Conservation (phyloP, 1,284 basidiomycete genomes). For the Anthracocystis walkeri region DNA sequence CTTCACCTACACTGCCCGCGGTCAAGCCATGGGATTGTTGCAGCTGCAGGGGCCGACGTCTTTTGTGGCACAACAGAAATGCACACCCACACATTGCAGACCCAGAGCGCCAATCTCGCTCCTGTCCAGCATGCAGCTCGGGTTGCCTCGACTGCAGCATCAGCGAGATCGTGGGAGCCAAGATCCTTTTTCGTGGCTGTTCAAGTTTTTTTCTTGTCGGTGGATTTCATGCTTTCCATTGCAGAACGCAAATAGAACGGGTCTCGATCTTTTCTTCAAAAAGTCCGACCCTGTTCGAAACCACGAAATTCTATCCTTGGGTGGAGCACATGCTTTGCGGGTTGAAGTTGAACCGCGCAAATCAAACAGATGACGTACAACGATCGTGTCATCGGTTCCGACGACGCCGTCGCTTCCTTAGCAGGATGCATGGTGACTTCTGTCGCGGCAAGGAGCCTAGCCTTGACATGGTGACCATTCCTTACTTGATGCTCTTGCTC, state of each 20-base stretch:
- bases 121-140: too few species aligned
- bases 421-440: neutral
- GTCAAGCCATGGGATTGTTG: too few species aligned
- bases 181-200: conserved; percentile 12
- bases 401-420: neutral
- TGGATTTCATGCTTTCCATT: conserved; percentile 12
- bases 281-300: neutral
- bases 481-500: neutral
- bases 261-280: conserved; percentile 4
- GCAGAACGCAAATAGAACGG: conserved; percentile 1
- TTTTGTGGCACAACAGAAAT: too few species aligned
- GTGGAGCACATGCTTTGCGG: neutral
- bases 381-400: too few species aligned
- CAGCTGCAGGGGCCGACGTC: too few species aligned
- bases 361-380: neutral
- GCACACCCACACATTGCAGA: too few species aligned
- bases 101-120: too few species aligned
- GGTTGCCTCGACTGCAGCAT: conserved; percentile 3
- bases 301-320: neutral
- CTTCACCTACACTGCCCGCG: too few species aligned
- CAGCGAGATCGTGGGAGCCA: conserved; percentile 29
- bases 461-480: neutral
- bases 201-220: neutral
- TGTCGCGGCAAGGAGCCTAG: conserved; percentile 7
- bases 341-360: neutral